These are phyloP conservation scores for Colletotrichum simmondsii DNA, from an alignment of 2,329 filamentous ascomycete genomes.

Conservation along the genomic window DNA sequence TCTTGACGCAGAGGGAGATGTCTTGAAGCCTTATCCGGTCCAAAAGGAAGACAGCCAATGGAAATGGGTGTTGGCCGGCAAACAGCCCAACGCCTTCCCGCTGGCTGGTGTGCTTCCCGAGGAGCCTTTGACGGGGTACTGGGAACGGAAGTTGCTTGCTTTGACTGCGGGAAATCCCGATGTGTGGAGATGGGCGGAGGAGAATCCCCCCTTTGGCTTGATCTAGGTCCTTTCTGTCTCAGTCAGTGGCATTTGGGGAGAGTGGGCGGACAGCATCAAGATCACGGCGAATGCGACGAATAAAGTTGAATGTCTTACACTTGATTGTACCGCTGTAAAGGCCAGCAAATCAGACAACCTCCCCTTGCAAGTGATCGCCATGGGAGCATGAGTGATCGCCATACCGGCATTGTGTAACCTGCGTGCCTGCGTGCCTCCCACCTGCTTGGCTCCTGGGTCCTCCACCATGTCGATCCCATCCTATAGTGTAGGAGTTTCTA, in stretches of 20 bases:
- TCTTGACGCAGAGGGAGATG: constrained; percentile 36
- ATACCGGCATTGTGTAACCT: background rate
- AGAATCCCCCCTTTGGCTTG: constrained; percentile 14
- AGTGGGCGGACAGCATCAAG: background rate
- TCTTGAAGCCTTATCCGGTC: constrained; percentile 31
- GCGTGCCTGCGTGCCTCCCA: too few species aligned
- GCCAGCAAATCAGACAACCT: background rate
- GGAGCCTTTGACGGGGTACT: constrained; percentile 62
- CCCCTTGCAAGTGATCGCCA: background rate
- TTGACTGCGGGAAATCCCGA: constrained; percentile 56
- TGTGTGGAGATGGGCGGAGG: constrained; percentile 41
- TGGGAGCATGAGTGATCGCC: background rate
- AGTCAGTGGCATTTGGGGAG: background rate
- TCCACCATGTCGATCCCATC: background rate
- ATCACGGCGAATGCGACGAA: background rate
- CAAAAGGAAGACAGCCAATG: constrained; percentile 51
- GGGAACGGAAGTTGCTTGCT: constrained; percentile 57
- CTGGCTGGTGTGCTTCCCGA: constrained; percentile 57
- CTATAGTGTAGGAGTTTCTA: background rate
- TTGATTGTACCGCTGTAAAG: background rate
- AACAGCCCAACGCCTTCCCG: constrained; percentile 51
- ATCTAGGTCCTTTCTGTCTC: constrained; percentile 1
- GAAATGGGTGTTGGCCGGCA: constrained; percentile 63
- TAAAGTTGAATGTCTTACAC: background rate
- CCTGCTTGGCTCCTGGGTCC: too few species aligned